Conservation (phyloP, 2,329 filamentous ascomycete species). For the Dactylellina leptospora region DNA sequence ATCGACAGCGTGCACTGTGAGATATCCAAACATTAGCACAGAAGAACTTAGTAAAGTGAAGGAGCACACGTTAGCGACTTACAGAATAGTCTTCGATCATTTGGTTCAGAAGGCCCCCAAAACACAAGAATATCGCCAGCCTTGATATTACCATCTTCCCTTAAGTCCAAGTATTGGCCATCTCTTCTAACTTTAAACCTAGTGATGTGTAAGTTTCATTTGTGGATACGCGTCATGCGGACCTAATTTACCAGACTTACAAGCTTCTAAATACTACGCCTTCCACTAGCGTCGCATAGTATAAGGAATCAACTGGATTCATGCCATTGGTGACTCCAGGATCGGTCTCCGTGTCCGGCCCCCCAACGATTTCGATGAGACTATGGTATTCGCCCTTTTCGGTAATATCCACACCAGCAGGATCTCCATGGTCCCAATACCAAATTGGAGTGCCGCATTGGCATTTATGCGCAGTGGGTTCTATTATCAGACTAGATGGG, state of each 20-base stretch:
- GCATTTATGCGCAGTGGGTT: not conserved
- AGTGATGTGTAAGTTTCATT: not conserved
- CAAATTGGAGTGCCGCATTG: constrained; percentile 9
- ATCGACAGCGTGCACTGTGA: not conserved
- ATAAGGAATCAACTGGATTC: not conserved
- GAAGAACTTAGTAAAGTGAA: not conserved
- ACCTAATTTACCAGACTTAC: constrained; percentile 14
- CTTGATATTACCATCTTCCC: constrained; percentile 3
- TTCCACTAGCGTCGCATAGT: not conserved
- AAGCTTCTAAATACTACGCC: constrained; percentile 3
- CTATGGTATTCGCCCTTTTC: not conserved
- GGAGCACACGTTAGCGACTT: not conserved
- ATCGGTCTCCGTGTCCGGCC: constrained; percentile 19
- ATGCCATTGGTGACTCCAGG: constrained; percentile 27
- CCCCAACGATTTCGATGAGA: constrained; percentile 27
- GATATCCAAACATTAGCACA: not conserved
- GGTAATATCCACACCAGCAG: not conserved
- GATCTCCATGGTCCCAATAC: constrained; percentile 49
- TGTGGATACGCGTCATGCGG: not conserved
- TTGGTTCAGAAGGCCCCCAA: constrained; percentile 23
- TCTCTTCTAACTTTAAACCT: constrained; percentile 31
- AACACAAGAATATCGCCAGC: constrained; percentile 35
- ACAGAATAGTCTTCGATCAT: constrained; percentile 10
- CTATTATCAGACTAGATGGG: not conserved
- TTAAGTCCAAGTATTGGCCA: not conserved